A percentile compares a stretch with the other conserved stretches of the same genome.
phyloP scores from a whole-genome alignment of 2,329 filamentous ascomycete species.

The Hymenoscyphus scutula region DNA sequence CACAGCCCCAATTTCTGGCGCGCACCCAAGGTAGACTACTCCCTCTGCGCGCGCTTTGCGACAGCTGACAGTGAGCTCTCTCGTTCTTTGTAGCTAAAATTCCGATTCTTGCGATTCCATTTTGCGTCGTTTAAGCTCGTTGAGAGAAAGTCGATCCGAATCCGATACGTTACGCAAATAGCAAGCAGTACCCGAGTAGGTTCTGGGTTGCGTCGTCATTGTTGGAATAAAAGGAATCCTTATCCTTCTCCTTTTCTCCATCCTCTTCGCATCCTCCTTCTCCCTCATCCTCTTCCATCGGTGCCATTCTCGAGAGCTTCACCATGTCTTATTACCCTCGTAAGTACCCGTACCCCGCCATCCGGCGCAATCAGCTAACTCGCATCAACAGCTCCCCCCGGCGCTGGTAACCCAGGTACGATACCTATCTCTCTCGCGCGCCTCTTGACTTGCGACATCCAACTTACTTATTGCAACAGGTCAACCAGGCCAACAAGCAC shows the following conservation, averaged over 20 bases:
- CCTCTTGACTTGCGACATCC: background rate
- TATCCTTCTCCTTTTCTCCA: background rate
- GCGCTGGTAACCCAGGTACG: constrained; percentile 24
- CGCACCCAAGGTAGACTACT: no score
- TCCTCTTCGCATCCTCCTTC: background rate
- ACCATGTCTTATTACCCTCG: constrained; percentile 37
- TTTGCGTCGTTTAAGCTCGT: background rate
- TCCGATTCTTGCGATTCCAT: background rate
- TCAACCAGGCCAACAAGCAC: constrained; percentile 15
- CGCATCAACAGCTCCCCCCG: constrained; percentile 33
- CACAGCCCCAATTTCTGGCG: constrained; percentile 22
- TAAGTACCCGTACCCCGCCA: constrained; percentile 25
- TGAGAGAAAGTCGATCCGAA: background rate
- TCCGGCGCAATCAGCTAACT: constrained; percentile 15
- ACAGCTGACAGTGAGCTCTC: constrained; percentile 4
- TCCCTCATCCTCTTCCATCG: background rate
- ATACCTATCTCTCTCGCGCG: constrained; percentile 1
- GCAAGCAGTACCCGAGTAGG: no score
- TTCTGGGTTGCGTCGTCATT: background rate
- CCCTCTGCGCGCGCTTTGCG: no score
- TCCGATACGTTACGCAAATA: background rate
- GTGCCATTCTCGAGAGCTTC: background rate
- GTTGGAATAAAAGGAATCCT: background rate
- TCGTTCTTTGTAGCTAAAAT: background rate
- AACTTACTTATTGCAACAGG: constrained; percentile 17